Evolutionary conservation across 805 yeast genomes (phyloP), one percentile per base, ranked within the genome.

Genomic region (Nakazawaea molendinolei): DNA sequence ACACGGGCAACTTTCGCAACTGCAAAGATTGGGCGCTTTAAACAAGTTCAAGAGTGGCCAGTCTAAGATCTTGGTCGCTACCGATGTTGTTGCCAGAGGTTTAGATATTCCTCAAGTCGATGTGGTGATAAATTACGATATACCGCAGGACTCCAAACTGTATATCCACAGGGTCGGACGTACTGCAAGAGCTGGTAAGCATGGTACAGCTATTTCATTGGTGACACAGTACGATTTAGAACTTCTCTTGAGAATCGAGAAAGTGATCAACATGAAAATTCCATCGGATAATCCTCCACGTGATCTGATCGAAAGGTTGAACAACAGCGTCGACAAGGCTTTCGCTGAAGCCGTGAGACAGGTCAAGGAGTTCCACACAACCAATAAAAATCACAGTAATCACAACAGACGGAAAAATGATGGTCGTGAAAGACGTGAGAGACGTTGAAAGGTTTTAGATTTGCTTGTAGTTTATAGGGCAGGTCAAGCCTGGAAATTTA

Each of bases 101-200:
- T 71, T 92, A 45, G 98, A 92, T 69, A 92, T 92, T 39, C 98
- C 97, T 8, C 69, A 76, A 7, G 98, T 92, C 3, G 90, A 80
- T 52, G 65, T 92, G 47, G 97, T 92, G 18, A 62, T 92, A 18
- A 92, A 92, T 55, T 92, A 74, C 52, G 97, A 92, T 52, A 75
- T 92, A 17, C 98, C 98, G 5, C 87, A 92, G 0, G 97, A 92
- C 52, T 85, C 97, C 3, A 96, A 92, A 52, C 96, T 92, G 44
- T 92, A 86, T 50, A 87, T 92, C 36, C 98, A 92, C 61, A 70
- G 98, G 58, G 95, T 90, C 8, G 98, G 98, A 65, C 85, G 98
- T 75, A 90, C 98, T 9, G 96, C 97, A 2, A 79, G 96, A 58
- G 95, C 95, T 1, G 95, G 95, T 14, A 72, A 87, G 48, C 76